phyloP scores from a whole-genome alignment of 169 alveolate genomes.

The Cryptosporidium parvum region DNA sequence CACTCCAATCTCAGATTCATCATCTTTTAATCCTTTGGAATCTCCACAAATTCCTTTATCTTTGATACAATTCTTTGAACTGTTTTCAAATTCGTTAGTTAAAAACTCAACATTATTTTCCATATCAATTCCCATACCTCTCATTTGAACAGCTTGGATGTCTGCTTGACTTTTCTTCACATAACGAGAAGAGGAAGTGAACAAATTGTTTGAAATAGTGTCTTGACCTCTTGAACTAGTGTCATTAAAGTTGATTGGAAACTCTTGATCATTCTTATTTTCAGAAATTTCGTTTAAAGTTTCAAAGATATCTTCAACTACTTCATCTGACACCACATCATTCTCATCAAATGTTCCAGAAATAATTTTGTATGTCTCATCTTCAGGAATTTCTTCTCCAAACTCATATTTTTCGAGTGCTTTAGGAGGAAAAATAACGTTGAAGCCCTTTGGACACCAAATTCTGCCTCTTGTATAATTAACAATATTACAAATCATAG shows the following conservation, averaged over 20 bases:
- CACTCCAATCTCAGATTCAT: neutral
- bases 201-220: slow-evolving; percentile 22
- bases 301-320: slow-evolving; percentile 12
- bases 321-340: slow-evolving; percentile 7
- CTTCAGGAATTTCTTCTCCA: slow-evolving; percentile 61
- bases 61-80: neutral
- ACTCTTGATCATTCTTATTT: neutral
- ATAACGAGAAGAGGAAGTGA: slow-evolving; percentile 24
- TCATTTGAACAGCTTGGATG: slow-evolving; percentile 36
- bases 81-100: neutral
- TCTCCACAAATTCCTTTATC: slow-evolving; percentile 1
- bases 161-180: slow-evolving; percentile 64
- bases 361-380: slow-evolving; percentile 29
- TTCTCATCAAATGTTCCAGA: slow-evolving; percentile 24
- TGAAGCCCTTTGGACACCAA: slow-evolving; percentile 75
- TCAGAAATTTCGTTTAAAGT: neutral
- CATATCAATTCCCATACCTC: slow-evolving; percentile 42
- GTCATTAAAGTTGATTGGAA: slow-evolving; percentile 7
- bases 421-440: slow-evolving; percentile 62
- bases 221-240: neutral
- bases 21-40: neutral
- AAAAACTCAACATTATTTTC: neutral
- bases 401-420: slow-evolving; percentile 67
- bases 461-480: slow-evolving; percentile 51
- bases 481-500: slow-evolving; percentile 15